Base-by-base conservation (phyloP, 1,284 basidiomycete species). In the Ganoderma lucidum region DNA sequence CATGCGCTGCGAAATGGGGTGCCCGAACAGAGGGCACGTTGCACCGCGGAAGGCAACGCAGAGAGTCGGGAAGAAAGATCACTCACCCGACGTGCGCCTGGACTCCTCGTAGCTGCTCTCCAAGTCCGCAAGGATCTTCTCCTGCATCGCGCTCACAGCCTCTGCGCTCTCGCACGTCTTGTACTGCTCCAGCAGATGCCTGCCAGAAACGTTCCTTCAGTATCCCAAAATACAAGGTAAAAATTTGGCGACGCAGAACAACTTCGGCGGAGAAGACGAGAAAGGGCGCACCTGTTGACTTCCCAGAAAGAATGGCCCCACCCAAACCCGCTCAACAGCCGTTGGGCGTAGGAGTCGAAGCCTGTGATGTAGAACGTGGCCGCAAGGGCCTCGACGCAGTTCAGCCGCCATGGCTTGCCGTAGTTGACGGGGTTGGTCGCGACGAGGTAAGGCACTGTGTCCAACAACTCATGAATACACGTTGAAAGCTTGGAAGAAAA, bases 371-470 rank as follows among this genome's bases (percentile, higher is more conserved):
- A 97, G 75, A 98, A 96, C 0, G 95, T 93, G 0, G 96, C 96
- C 0, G 96, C 96, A 2, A 97, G 87, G 0, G 97, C 97, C 80
- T 98, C 96, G 30, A 95, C 96, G 71, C 96, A 97, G 77, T 95
- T 97, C 59, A 97, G 82, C 53, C 92, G 84, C 95, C 95, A 96
- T 2, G 96, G 96, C 78, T 96, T 96, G 28, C 97, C 97, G 74
- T 98, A 98, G 80, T 98, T 98, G 41, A 96, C 95, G 0, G 95
- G 96, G 79, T 98, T 98, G 0, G 95, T 93, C 0, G 96, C 96
- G 62, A 98, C 82, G 41, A 98, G 87, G 79, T 97, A 98, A 0
- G 96, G 96, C 39, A 98, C 96, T 98, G 70, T 5, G 44, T 28
- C 42, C 1, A n/a, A 53, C 32, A 6, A 23, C 15, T 6, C 8